Conservation (phyloP, 2,329 filamentous ascomycete genomes). For the Lachnellula occidentalis region DNA sequence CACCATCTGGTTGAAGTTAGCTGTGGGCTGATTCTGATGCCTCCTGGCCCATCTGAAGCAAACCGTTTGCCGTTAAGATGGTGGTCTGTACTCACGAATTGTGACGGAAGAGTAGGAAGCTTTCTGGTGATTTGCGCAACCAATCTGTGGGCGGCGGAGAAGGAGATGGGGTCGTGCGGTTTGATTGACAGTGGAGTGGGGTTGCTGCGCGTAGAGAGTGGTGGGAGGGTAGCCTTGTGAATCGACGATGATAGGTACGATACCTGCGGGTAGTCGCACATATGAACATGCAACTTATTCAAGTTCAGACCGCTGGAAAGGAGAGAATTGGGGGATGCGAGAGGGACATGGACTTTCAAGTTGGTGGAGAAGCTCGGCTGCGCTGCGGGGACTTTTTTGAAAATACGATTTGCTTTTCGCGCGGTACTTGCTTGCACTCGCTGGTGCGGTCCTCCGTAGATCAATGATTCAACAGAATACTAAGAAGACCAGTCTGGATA, state of each 20-base stretch:
- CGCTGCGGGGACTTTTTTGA: neutral
- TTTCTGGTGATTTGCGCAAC: neutral
- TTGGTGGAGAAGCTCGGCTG: neutral
- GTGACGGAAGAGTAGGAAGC: neutral
- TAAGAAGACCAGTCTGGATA: too few relatives aligned
- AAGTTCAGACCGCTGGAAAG: neutral
- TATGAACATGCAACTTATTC: neutral
- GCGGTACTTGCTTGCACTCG: too few relatives aligned
- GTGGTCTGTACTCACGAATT: conserved; percentile 1
- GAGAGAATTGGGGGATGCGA: neutral
- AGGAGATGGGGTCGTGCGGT: neutral
- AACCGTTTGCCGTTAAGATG: neutral
- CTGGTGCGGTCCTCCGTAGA: too few relatives aligned
- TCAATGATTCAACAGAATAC: too few relatives aligned
- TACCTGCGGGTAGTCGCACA: conserved; percentile 2
- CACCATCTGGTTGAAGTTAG: conserved; percentile 25
- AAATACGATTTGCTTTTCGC: neutral
- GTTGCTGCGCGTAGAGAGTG: neutral
- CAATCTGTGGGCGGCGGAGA: neutral
- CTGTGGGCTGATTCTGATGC: conserved; percentile 1
- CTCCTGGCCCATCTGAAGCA: neutral
- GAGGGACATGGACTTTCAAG: neutral
- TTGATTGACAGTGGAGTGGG: conserved; percentile 1
- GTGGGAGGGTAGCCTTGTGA: neutral
- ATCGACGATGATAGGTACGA: neutral